Evolutionary conservation across 345 rosid species (phyloP).

Genomic region (Ricinus communis): DNA sequence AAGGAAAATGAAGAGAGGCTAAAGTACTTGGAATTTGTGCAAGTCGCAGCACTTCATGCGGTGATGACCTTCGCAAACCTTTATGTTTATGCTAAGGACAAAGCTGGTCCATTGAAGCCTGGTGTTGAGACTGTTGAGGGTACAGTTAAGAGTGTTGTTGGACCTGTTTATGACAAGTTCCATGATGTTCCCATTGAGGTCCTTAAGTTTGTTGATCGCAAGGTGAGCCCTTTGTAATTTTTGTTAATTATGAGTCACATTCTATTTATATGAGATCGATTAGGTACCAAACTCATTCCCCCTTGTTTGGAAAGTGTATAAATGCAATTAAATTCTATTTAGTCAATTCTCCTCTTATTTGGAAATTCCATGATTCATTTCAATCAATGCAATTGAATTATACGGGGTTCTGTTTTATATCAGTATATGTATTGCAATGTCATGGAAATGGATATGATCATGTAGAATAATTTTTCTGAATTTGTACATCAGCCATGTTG

Average conservation of each 20-base stretch:
- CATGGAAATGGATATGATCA: too few relatives aligned
- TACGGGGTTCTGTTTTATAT: too few relatives aligned
- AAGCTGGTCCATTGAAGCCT: slow-evolving; percentile 74
- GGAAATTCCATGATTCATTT: not conserved
- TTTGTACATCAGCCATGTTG: too few relatives aligned
- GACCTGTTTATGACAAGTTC: slow-evolving; percentile 70
- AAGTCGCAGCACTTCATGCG: slow-evolving; percentile 64
- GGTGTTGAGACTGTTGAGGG: slow-evolving; percentile 87
- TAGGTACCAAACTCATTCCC: too few relatives aligned
- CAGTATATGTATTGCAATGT: too few relatives aligned
- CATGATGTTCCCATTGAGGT: slow-evolving; percentile 62
- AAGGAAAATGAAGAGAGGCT: slow-evolving; percentile 46
- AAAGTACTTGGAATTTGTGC: slow-evolving; percentile 79
- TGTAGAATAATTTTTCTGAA: not conserved
- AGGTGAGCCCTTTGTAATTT: slow-evolving; percentile 37
- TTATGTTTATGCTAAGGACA: slow-evolving; percentile 71
- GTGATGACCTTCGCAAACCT: slow-evolving; percentile 51
- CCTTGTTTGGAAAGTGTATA: too few relatives aligned
- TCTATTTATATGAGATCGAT: too few relatives aligned
- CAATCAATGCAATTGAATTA: not conserved
- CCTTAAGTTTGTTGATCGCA: slow-evolving; percentile 75
- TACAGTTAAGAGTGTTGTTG: slow-evolving; percentile 69
- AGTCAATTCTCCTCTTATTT: too few relatives aligned
- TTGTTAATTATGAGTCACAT: too few relatives aligned
- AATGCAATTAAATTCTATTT: too few relatives aligned